Conservation (phyloP, 2,329 filamentous ascomycete species). For the Dissoconium aciculare region DNA sequence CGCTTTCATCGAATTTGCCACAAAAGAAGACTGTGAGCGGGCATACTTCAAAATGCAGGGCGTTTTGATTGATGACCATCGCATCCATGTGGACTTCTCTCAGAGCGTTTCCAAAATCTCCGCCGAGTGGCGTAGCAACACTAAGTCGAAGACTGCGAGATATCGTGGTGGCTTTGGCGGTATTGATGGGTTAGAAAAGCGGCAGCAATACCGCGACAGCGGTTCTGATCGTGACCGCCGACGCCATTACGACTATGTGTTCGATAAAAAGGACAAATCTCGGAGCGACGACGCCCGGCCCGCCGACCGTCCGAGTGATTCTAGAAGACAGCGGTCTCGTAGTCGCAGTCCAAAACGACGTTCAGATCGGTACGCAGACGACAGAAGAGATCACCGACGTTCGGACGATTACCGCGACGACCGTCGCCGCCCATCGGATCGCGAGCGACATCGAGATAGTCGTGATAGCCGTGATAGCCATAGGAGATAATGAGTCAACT, state of each 20-base stretch:
- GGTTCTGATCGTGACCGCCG: slow-evolving; percentile 26
- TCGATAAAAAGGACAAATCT: slow-evolving; percentile 45
- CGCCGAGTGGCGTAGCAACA: slow-evolving; percentile 73
- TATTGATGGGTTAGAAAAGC: slow-evolving; percentile 74
- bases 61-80: slow-evolving; percentile 88
- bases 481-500: no score
- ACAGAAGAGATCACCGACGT: slow-evolving; percentile 4
- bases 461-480: no score
- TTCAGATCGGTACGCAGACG: slow-evolving; percentile 9
- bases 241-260: slow-evolving; percentile 61
- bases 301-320: no score
- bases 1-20: slow-evolving; percentile 91
- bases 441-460: no score
- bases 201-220: slow-evolving; percentile 71
- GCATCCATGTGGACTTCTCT: slow-evolving; percentile 97
- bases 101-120: slow-evolving; percentile 81
- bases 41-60: slow-evolving; percentile 99
- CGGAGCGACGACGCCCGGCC: slow-evolving; percentile 5
- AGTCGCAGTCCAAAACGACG: slow-evolving; percentile 19
- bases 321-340: slow-evolving; percentile 12
- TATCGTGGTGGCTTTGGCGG: slow-evolving; percentile 75
- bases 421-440: no score
- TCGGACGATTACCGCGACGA: slow-evolving; percentile 1
- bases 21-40: slow-evolving; percentile 81
- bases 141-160: slow-evolving; percentile 61